Percentiles rank a stretch among this genome's conserved stretches.
phyloP scores from a whole-genome alignment of 2,329 filamentous ascomycete genomes.

The Fusarium staphyleae region DNA sequence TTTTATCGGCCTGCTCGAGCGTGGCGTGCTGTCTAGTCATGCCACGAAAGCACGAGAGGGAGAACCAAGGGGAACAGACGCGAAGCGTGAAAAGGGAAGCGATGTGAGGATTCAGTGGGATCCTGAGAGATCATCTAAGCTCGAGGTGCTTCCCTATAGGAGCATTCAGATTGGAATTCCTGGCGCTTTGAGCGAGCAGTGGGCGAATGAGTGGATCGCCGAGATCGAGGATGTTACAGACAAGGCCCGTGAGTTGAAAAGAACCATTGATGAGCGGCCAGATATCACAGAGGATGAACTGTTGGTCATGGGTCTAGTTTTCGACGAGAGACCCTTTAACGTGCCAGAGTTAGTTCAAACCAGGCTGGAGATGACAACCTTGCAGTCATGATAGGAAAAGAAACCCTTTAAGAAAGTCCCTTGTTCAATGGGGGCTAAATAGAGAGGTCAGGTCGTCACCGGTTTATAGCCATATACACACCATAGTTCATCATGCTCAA shows the following conservation, averaged over 20 bases:
- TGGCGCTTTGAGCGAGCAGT: constrained; percentile 52
- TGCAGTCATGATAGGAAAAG: neutral
- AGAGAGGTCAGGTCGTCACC: too few relatives aligned
- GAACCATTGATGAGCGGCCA: constrained; percentile 51
- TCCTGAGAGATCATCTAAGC: constrained; percentile 59
- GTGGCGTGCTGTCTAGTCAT: constrained; percentile 46
- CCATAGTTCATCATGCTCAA: neutral
- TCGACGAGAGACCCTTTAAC: constrained; percentile 53
- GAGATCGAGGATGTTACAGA: constrained; percentile 66
- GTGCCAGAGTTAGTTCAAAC: constrained; percentile 49
- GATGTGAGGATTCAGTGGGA: constrained; percentile 69
- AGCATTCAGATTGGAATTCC: constrained; percentile 70
- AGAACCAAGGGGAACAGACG: neutral
- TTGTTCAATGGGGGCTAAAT: neutral
- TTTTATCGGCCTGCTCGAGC: constrained; percentile 57
- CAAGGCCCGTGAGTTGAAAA: constrained; percentile 56
- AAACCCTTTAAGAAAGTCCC: neutral
- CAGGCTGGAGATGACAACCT: constrained; percentile 44
- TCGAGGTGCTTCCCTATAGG: constrained; percentile 56
- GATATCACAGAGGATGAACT: constrained; percentile 48
- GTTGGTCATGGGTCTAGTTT: constrained; percentile 49
- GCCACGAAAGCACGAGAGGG: constrained; percentile 3
- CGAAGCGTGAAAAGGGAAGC: constrained; percentile 39
- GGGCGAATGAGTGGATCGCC: constrained; percentile 60
- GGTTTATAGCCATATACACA: neutral